Base-by-base conservation (phyloP, 768 basidiomycete genomes). In the Coprinopsis marcescibilis region DNA sequence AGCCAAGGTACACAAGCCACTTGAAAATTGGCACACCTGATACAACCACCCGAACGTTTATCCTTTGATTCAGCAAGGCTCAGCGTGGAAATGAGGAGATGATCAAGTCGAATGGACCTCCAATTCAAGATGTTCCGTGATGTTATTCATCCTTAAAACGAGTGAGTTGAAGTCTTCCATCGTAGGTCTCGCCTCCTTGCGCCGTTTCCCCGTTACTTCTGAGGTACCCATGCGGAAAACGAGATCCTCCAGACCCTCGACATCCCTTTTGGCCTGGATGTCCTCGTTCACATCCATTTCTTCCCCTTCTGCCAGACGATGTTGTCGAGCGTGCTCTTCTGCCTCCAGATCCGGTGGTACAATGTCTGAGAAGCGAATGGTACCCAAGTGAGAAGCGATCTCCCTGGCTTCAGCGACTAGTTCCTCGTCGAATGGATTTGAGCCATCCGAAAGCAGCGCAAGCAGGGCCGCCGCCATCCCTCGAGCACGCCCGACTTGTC, bases 281-380 rank as follows among this genome's bases (percentile, higher is more conserved):
- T 74, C 73, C 40, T 76, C 71, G 43, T 62, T 63, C 17, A 64
- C 59, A 15, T 66, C 66, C 51, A 68, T 56, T 17, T 59, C 63
- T 50, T 70, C 70, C 12, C 43, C 42, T 27, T 55, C 51, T n/a
- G 57, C 49, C 38, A 73, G 73, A 10, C 82, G 61, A 57, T 88
- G 85, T 48, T 85, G 77, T 37, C 69, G 69, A 19, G 83, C 85
- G 61, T 95, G 93, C 43, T 70, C 75, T 55, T 87, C 81, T 0
- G 90, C 86, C 55, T 94, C 83, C 7, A 78, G 48, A 66, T 95
- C 90, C 19, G 71, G 72, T 2, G 89, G 88, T 12, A 76, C 78
- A 38, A 95, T 74, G 49, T 90, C 85, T 7, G 77, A 72, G 53
- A 89, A 80, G 5, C 75, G 77, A 25, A 95, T 66, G 4, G 69